Conservation (phyloP, 2,329 filamentous ascomycete species). For the Arthroderma sp. region DNA sequence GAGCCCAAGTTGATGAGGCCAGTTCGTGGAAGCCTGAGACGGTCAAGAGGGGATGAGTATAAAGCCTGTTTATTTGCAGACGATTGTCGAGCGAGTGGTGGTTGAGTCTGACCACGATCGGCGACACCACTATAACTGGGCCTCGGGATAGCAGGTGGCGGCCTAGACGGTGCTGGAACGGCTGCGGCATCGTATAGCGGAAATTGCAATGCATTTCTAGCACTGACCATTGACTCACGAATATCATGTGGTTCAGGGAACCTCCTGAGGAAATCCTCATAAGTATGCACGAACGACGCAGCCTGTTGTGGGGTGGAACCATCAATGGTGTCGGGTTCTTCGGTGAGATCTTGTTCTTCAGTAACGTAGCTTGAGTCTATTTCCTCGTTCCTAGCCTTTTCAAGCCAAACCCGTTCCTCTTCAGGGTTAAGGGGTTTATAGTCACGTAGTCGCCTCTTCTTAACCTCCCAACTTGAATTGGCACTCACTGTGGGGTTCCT, state of each 20-base stretch:
- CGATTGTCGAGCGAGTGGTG: conserved; percentile 33
- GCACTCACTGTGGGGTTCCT: conserved; percentile 41
- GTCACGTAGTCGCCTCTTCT: conserved; percentile 45
- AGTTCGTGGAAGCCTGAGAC: conserved; percentile 47
- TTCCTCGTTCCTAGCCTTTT: conserved; percentile 58
- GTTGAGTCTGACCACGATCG: conserved; percentile 43
- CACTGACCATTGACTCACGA: conserved; percentile 44
- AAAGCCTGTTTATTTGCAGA: conserved; percentile 35
- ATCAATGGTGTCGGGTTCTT: conserved; percentile 34
- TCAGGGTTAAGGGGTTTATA: conserved; percentile 64
- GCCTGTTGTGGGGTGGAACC: conserved; percentile 38
- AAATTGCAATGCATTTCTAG: conserved; percentile 23
- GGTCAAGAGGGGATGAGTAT: conserved; percentile 33
- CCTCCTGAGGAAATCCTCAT: conserved; percentile 71
- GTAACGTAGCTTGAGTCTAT: conserved; percentile 35
- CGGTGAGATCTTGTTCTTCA: conserved; percentile 29
- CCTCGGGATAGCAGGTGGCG: conserved; percentile 54
- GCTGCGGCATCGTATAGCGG: conserved; percentile 25
- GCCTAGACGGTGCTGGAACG: conserved; percentile 51
- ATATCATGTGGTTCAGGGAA: conserved; percentile 60
- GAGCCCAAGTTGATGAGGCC: conserved; percentile 70
- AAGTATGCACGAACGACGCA: conserved; percentile 51
- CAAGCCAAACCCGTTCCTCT: conserved; percentile 70
- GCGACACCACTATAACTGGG: conserved; percentile 72
- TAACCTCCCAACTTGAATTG: conserved; percentile 42